A percentile compares a stretch with the other conserved stretches of the same genome.
Conservation (phyloP, 768 basidiomycete genomes). For the Tephrocybe sp. region DNA sequence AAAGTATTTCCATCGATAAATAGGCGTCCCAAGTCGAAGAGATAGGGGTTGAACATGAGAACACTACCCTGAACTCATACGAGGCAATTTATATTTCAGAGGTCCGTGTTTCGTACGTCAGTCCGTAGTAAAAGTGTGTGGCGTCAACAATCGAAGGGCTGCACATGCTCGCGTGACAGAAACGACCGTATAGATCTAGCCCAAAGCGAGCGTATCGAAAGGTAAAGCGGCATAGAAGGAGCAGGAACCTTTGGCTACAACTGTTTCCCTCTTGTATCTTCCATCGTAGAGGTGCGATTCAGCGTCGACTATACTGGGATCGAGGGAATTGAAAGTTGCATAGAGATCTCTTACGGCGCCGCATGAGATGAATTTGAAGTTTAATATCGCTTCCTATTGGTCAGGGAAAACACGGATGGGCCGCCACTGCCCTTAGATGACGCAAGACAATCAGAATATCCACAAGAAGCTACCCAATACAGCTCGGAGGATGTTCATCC, state of each 20-base stretch:
- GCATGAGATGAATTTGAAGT: neutral
- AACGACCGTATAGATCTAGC: neutral
- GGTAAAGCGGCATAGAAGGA: neutral
- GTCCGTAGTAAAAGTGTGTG: neutral
- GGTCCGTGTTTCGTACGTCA: constrained; percentile 7
- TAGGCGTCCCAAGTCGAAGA: neutral
- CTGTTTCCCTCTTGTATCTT: neutral
- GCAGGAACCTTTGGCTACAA: neutral
- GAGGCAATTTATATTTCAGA: no score
- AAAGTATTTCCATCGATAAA: no score
- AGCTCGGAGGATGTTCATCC: neutral
- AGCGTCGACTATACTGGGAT: neutral
- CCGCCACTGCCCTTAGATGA: no score
- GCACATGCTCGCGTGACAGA: neutral
- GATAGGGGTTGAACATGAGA: neutral
- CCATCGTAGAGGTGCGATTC: neutral
- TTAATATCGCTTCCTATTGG: no score
- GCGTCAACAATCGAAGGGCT: constrained; percentile 11
- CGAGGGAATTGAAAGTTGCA: neutral
- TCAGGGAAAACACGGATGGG: no score
- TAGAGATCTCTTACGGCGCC: neutral
- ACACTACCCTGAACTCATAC: neutral
- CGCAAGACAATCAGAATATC: neutral
- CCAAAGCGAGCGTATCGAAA: constrained; percentile 15
- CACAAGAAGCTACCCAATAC: neutral